phyloP scores from a whole-genome alignment of 1,284 basidiomycete genomes.

The Boletus hoseneyae region DNA sequence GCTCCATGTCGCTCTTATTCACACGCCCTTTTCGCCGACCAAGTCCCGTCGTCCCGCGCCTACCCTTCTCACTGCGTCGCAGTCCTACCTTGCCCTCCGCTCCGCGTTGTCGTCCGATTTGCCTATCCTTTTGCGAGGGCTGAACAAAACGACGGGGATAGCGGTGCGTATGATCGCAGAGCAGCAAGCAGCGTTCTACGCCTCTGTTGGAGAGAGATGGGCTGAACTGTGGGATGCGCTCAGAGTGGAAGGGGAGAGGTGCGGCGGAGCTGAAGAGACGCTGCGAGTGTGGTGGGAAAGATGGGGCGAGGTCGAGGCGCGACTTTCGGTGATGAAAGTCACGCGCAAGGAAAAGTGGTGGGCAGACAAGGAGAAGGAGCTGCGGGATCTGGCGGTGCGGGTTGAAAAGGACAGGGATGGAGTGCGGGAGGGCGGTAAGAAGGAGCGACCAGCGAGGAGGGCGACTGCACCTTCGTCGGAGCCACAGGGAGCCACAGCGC shows the following conservation, averaged over 20 bases:
- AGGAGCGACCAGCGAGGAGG: conserved; percentile 15
- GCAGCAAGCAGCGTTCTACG: conserved; percentile 59
- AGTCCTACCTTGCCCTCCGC: conserved; percentile 69
- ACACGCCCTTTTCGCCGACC: conserved; percentile 47
- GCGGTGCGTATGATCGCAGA: conserved; percentile 48
- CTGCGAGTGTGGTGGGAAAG: conserved; percentile 61
- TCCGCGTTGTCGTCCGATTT: conserved; percentile 67
- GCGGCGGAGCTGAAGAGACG: conserved; percentile 63
- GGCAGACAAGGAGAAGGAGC: conserved; percentile 31
- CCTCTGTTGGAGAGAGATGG: conserved; percentile 59
- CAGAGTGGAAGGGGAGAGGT: conserved; percentile 68
- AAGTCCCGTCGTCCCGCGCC: conserved; percentile 60
- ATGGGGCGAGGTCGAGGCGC: conserved; percentile 59
- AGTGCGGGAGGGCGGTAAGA: conserved; percentile 14
- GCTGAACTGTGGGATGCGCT: conserved; percentile 75
- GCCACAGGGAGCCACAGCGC: conserved; percentile 6
- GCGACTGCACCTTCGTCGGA: conserved; percentile 14
- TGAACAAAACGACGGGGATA: conserved; percentile 54
- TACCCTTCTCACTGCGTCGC: conserved; percentile 63
- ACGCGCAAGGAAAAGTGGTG: conserved; percentile 33
- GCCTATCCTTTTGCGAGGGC: conserved; percentile 54
- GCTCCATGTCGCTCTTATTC: conserved; percentile 62
- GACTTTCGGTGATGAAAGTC: conserved; percentile 45
- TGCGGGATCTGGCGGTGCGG: conserved; percentile 21
- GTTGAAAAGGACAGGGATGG: conserved; percentile 19